These are phyloP conservation scores for Chenopodium suecicum DNA, from an alignment of 148 eudicot genomes.

Conservation along the genomic window DNA sequence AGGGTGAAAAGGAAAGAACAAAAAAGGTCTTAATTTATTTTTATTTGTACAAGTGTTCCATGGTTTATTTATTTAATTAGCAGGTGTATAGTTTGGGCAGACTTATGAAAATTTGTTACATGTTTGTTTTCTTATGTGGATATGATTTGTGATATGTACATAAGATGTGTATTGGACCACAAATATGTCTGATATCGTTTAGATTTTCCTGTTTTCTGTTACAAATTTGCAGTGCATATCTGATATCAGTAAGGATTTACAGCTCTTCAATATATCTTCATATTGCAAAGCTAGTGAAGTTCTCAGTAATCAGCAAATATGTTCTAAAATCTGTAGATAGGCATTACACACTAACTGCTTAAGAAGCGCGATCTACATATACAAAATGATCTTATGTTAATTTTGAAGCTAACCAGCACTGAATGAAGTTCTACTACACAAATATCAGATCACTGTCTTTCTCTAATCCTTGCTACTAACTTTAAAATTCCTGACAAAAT, in stretches of 20 bases:
- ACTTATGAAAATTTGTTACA: constrained; percentile 1
- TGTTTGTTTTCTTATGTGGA: constrained; percentile 20
- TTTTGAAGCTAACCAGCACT: background rate
- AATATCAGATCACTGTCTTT: background rate
- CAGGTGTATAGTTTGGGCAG: constrained; percentile 24
- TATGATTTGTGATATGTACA: constrained; percentile 21
- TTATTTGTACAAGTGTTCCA: constrained; percentile 28
- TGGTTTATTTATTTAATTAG: constrained; percentile 18
- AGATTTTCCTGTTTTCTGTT: background rate
- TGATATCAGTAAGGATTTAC: background rate
- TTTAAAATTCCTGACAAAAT: background rate
- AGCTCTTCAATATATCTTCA: background rate
- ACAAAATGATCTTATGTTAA: background rate
- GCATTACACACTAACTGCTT: no score
- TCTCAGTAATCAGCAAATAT: no score
- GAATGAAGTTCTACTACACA: background rate
- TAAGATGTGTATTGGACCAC: constrained; percentile 20
- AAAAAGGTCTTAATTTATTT: constrained; percentile 17
- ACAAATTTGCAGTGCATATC: background rate
- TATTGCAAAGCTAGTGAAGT: no score
- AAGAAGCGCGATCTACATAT: background rate
- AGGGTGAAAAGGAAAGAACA: constrained; percentile 8
- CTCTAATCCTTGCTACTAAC: background rate
- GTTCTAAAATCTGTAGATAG: no score
- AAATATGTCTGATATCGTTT: background rate